Evolutionary conservation across 148 eudicot species (phyloP).

Genomic region (Heliosperma pusillum): DNA sequence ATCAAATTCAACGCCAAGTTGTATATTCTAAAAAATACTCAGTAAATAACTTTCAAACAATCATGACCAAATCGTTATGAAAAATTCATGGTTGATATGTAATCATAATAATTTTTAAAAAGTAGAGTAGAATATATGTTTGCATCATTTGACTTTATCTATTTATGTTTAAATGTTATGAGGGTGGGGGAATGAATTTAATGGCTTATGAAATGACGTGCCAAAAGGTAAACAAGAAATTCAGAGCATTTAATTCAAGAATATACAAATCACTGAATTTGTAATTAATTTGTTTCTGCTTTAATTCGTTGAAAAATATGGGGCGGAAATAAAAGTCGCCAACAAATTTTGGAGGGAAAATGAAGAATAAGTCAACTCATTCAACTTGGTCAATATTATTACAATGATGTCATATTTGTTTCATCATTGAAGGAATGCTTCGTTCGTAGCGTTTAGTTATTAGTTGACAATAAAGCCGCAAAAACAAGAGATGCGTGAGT

Average conservation of each 20-base stretch:
- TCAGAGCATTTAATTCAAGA: neutral
- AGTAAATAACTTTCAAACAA: neutral
- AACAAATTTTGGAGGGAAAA: constrained; percentile 25
- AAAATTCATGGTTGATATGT: no score
- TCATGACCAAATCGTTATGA: no score
- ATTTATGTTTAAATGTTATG: no score
- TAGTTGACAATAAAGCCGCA: no score
- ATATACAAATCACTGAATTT: neutral
- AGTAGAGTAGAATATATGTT: neutral
- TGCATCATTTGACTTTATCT: constrained; percentile 15
- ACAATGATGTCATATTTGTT: no score
- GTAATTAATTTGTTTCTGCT: neutral
- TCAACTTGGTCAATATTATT: constrained; percentile 1
- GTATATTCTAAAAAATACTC: neutral
- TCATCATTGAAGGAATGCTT: no score
- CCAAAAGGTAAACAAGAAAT: neutral
- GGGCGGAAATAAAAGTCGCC: constrained; percentile 6
- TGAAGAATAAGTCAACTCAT: constrained; percentile 18
- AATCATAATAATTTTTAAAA: neutral
- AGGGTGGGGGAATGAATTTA: neutral
- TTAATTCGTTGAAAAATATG: neutral
- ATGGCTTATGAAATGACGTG: no score
- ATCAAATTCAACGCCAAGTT: neutral
- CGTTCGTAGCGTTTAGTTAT: no score
- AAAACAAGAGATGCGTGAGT: no score